Evolutionary conservation across 192 early-diverging fungal species (phyloP), one percentile per base, ranked within the genome.

Genomic region (Coemansia sp.): DNA sequence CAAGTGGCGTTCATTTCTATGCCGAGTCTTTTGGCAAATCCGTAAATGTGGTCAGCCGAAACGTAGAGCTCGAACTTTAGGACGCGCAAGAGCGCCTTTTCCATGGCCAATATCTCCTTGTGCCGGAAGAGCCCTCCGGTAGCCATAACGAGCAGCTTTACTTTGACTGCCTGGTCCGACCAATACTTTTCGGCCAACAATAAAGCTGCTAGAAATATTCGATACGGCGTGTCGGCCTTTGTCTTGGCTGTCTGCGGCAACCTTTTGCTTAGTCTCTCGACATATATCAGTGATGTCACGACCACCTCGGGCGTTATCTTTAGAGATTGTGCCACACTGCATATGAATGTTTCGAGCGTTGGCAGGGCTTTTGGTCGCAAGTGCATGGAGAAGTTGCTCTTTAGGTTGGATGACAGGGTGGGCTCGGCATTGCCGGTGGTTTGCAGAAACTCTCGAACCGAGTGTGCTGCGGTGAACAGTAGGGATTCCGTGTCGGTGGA

Each of bases 141-240:
- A 9, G 75, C 70, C 16, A 41, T 45, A 30, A 73, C 66, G 12
- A 77, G 58, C 17, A 37, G 49, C 40, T 66, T 67, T n/a, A 70
- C 70, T 30, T 58, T 52, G 17, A 80, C 65, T 12, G 72, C 59
- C 11, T 60, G 59, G 60, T 85, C 82, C 36, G 74, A 76, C 73
- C 73, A 76, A 52, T 82, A 87, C 72, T 90, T 90, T 47, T 80
- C 80, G 4, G 87, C 85, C 8, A 86, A 77, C 42, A 90, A 65
- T 48, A 90, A 67, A 12, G 88, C 80, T 0, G 84, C 84, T 50
- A 90, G 53, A 51, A 90, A 88, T 21, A 90, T 82, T 41, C 83
- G 76, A 55, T 87, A 88, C 18, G 88, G 88, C 11, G 88, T 88
- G 57, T 87, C 88, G 10, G 77, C 69, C 43, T 84, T 83, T 3